Base-by-base conservation (phyloP, 106 monocot genomes). In the Cymbidium sinense region DNA sequence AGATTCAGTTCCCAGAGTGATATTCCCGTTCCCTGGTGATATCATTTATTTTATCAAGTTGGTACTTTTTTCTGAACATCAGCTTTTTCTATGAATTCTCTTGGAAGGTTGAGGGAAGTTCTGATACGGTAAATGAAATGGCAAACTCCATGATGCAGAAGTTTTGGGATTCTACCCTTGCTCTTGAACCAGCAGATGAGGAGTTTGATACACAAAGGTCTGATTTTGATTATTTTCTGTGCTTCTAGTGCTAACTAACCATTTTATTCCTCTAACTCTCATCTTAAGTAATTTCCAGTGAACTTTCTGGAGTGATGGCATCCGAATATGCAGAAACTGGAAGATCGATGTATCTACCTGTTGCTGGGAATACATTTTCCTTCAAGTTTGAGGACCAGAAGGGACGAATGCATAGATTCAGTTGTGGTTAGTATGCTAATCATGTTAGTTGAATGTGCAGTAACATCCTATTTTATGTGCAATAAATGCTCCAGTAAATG, bases 81-180 rank as follows among this genome's bases (percentile, higher is more conserved):
- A 64, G 10, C 34, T 34, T 69, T 47, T 69, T 69, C 3, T 69
- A 10, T 29, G 33, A 15, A 34, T 69, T 69, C 18, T 79, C 79
- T 31, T 61, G 81, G 78, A 85, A 94, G 94, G 89, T 81, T 80
- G 92, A 94, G 39, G 96, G 94, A 76, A 90, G 89, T 36, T 13
- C 80, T 77, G 94, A 80, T 35, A 64, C 84, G 72, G 85, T 73
- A 54, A 98, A 90, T 88, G 91, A 86, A 69, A 85, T 81, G 81
- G 90, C 91, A 77, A 88, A 76, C 77, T 88, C 94, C 50, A 90
- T 92, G 86, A 92, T 98, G 90, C 94, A 98, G 20, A 98, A 92
- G 84, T 98, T 94, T 76, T 94, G 89, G 98, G 98, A 98, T 81
- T 98, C 98, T 51, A 88, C 94, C 54, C 88, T 98, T 84, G 88